These are phyloP conservation scores for Alloteropsis angusta DNA, from an alignment of 202 grass and related monocot species.

Conservation along the genomic window DNA sequence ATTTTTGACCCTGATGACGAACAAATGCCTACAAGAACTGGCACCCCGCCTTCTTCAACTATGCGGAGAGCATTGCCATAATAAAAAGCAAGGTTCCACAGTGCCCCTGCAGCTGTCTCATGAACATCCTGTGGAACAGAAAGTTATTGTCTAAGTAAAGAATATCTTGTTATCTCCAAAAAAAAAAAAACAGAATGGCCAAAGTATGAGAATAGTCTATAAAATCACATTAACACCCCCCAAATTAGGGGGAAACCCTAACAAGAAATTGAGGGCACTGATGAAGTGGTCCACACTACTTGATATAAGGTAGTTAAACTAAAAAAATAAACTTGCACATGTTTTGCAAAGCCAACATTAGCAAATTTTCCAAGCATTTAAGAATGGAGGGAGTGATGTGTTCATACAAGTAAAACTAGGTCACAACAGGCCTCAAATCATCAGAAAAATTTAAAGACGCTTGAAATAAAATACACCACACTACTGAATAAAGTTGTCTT, in stretches of 20 bases:
- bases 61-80: conserved; percentile 81
- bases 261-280: not conserved
- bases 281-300: not conserved
- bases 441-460: conserved; percentile 10
- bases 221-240: not conserved
- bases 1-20: conserved; percentile 89
- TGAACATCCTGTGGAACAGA: conserved; percentile 76
- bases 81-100: conserved; percentile 99
- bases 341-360: not conserved
- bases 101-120: conserved; percentile 96
- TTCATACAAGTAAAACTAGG: not conserved
- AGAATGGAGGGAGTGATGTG: not conserved
- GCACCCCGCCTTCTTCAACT: conserved; percentile 96
- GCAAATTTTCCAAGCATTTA: not conserved
- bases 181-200: not conserved
- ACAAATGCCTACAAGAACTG: conserved; percentile 84
- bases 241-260: not conserved
- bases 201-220: conserved; percentile 9
- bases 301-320: conserved; percentile 2
- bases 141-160: not conserved
- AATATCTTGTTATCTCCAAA: not conserved
- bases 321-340: not conserved
- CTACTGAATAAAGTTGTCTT: conserved; percentile 9
- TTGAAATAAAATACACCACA: not conserved
- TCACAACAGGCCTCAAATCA: not conserved